Evolutionary conservation across 192 early-diverging fungal species (phyloP), one percentile per base, ranked within the genome.

Genomic region (Coemansia sp.): DNA sequence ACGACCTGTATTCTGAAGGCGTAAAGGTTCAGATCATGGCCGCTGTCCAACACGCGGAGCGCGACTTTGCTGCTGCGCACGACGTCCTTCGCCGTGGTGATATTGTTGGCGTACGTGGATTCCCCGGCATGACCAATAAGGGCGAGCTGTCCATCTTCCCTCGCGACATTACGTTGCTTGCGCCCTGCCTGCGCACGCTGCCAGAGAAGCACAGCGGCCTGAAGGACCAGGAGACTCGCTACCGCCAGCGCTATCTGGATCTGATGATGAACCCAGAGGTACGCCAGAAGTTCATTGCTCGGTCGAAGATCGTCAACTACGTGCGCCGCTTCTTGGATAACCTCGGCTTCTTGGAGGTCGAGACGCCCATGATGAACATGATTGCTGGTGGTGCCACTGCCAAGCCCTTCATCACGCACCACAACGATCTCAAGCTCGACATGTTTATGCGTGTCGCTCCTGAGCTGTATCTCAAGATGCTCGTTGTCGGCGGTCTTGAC

Each of bases 301-400:
- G 97, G 40, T 88, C 96, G 70, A 93, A 93, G 86, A 92, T 99
- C 77, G 89, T 99, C 82, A 93, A 94, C 85, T 98, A 99, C 75
- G 86, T 99, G 37, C 93, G 97, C 68, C 87, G 87, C 42, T 99
- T 96, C 88, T 86, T 99, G 64, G 97, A 99, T 79, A 88, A 93
- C 70, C 89, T 90, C 39, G 94, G 92, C 43, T 99, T 99, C 87
- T 87, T 99, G 60, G 97, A 99, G 86, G 97, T 99, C 57, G 98
- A 99, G 79, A 99, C 98, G n/a, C 98, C 98, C 38, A 98, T 98
- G 96, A 98, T 99, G 96, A 97, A 96, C 89, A 92, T 93, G 92
- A 95, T 98, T 86, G 92, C 93, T 14, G 92, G 92, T 75, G 96
- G 98, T 64, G 96, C 98, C 55, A 97, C 96, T n/a, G 98, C 98